Base-by-base conservation (phyloP, 2,329 filamentous ascomycete genomes). In the Aspergillus thermomutatus region DNA sequence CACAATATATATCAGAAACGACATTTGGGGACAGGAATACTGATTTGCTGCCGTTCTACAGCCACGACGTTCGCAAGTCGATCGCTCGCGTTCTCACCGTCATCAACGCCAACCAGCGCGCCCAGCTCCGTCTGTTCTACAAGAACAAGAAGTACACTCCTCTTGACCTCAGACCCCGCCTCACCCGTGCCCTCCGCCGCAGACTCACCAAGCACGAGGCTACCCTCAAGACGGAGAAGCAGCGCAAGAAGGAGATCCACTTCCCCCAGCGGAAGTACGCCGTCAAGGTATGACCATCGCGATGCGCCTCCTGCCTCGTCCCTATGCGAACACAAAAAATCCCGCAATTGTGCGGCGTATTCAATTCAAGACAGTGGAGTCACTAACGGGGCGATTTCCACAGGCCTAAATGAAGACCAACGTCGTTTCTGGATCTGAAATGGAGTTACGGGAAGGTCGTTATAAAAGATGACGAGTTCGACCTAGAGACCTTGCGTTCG, bases 61-160 rank as follows among this genome's bases (percentile, higher is more conserved):
- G 92, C 83, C 91, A 96, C 85, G 95, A 99, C 80, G 86, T 99
- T 79, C 92, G 94, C 86, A 99, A 99, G 87, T 96, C 92, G 68
- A 97, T 99, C 82, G 95, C 94, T 77, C 92, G 93, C 77, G 91
- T 97, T 82, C 88, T 99, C 74, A 99, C 94, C 80, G 87, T 99
- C 84, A 96, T 99, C 88, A 99, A 97, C 87, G 89, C 92, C 82
- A 97, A 96, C 87, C 94, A 99, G 86, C 90, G 95, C 80, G 85
- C 91, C 69, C 92, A 97, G 84, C 91, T 99, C 75, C 92, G 92
- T 74, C 86, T 97, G 70, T 97, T 97, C 90, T 99, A 99, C 88
- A 95, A 96, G 87, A 90, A 89, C 88, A 97, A 97, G 91, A 97
- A 97, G 87, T 97, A 97, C 87, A 83, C 92, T 66, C 94, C 94